phyloP scores from a whole-genome alignment of 768 basidiomycete genomes.

The Leccinum olivaceopallidum region DNA sequence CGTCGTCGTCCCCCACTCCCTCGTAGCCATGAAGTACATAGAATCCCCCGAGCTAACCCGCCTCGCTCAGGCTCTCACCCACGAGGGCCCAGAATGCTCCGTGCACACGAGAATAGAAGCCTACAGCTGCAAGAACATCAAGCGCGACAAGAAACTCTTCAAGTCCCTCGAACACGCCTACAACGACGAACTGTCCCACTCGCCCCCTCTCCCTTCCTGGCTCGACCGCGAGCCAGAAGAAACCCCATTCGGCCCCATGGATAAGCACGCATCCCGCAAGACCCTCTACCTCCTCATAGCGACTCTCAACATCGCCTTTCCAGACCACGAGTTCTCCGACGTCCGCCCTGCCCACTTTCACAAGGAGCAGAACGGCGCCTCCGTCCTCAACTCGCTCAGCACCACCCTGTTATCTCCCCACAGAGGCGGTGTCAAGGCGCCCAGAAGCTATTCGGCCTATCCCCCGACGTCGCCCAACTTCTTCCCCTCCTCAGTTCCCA shows the following conservation, averaged over 20 bases:
- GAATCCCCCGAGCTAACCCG: conserved; percentile 77
- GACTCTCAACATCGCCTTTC: conserved; percentile 95
- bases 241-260: conserved; percentile 90
- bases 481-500: conserved; percentile 72
- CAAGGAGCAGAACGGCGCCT: conserved; percentile 73
- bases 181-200: conserved; percentile 71
- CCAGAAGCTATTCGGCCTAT: conserved; percentile 85
- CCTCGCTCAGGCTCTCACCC: conserved; percentile 77
- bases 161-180: conserved; percentile 89
- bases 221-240: conserved; percentile 69
- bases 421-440: conserved; percentile 62
- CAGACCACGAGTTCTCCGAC: conserved; percentile 96
- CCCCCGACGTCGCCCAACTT: conserved; percentile 71
- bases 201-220: conserved; percentile 83
- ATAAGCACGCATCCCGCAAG: conserved; percentile 82
- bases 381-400: conserved; percentile 82
- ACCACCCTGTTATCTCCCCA: conserved; percentile 78
- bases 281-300: conserved; percentile 95
- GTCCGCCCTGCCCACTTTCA: conserved; percentile 89
- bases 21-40: conserved; percentile 77
- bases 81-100: conserved; percentile 84
- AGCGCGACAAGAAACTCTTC: conserved; percentile 95
- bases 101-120: conserved; percentile 94
- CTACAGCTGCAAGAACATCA: conserved; percentile 97
- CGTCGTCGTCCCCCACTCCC: background rate